Percentiles rank a stretch among this genome's conserved stretches.
Evolutionary conservation across 208 protist species (phyloP).

Genomic region (Lotmaria passim): DNA sequence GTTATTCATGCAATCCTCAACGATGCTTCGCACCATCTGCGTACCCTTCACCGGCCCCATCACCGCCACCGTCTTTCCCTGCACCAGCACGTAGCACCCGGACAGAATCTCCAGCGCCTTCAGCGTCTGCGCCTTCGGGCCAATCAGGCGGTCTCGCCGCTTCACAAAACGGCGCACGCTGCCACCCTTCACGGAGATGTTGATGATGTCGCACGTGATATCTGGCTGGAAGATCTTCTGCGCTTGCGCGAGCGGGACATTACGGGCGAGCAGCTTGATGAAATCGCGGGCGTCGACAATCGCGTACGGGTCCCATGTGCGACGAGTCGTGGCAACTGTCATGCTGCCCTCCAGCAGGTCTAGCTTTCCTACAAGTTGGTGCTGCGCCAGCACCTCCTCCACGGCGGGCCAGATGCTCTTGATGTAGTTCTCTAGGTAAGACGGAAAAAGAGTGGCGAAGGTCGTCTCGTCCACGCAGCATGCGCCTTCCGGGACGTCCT

Average conservation of each 20-base stretch:
- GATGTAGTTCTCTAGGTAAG: slow-evolving; percentile 98
- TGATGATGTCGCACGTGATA: slow-evolving; percentile 98
- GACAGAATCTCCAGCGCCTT: slow-evolving; percentile 99
- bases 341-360: slow-evolving; percentile 97
- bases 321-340: slow-evolving; percentile 97
- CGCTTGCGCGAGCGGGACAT: slow-evolving; percentile 97
- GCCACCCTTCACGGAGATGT: slow-evolving; percentile 95
- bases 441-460: slow-evolving; percentile 98
- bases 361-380: slow-evolving; percentile 95
- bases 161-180: slow-evolving; percentile 99
- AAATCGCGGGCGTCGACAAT: slow-evolving; percentile 99
- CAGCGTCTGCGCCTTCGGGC: slow-evolving; percentile 98
- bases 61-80: slow-evolving; percentile 97
- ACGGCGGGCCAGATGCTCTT: slow-evolving; percentile 95
- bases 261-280: slow-evolving; percentile 97
- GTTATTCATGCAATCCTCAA: slow-evolving; percentile 99
- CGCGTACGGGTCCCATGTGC: slow-evolving; percentile 98
- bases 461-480: slow-evolving; percentile 95
- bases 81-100: slow-evolving; percentile 99
- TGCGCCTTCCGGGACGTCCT: slow-evolving; percentile 87
- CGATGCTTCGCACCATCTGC: slow-evolving; percentile 96
- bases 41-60: slow-evolving; percentile 97
- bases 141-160: slow-evolving; percentile 98
- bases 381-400: slow-evolving; percentile 90
- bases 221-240: slow-evolving; percentile 98